Evolutionary conservation across 495 filamentous ascomycete species (phyloP), one percentile per base, ranked within the genome.

Genomic region (Tirmania nivea): DNA sequence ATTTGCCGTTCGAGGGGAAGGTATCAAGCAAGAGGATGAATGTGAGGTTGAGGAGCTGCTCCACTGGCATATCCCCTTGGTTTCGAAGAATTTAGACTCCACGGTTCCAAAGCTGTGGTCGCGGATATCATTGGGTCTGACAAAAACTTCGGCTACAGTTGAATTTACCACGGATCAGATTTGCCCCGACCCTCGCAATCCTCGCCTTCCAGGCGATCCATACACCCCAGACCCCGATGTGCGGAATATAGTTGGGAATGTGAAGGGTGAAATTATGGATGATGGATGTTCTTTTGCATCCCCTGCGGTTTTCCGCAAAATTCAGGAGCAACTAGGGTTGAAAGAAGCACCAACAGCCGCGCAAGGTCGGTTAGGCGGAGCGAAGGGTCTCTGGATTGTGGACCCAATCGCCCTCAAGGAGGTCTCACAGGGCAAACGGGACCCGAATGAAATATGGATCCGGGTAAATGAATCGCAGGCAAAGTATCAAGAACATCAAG

Each of bases 301-400:
- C 0, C 69, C 70, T 36, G 63, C 64, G 4, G 70, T 84, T 20
- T 84, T 83, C 7, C 67, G 70, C 20, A 67, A 70, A 36, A 73
- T 89, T 12, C 73, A 74, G 9, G 69, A 79, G 35, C 59, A 62
- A 2, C 69, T 88, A 35, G 75, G 76, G 0, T 69, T 86, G 7
- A 59, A 69, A 3, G 70, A 72, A 42, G 72, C 80, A 0, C 86
- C 88, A 0, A 81, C 80, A 53, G 76, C 73, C 8, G 81, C 92
- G 51, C 89, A 95, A 67, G 89, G 72, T 10, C 73, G 89, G 42
- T 78, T 96, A 56, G 83, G 79, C 2, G 78, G 83, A 7, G 84
- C 85, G 1, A 95, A 96, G 66, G 90, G 90, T 2, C 68, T 95
- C 42, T 95, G 89, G 88, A 77, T 88, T 67, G 71, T 89, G 8